phyloP scores from a whole-genome alignment of 176 grass and related monocot genomes.

The Thalia dealbata region DNA sequence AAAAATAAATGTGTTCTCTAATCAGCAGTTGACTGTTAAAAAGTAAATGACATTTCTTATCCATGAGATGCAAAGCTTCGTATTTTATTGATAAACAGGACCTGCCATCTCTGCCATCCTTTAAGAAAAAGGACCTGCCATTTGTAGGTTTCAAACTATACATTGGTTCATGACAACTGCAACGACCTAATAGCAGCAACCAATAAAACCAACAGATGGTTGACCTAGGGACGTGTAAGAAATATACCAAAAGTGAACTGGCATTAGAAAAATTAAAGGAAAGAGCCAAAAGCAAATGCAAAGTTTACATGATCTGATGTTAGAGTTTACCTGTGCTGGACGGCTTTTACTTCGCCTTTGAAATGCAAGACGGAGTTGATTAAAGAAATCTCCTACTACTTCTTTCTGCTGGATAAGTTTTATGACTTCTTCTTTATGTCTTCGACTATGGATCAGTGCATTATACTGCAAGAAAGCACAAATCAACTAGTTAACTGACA shows the following conservation, averaged over 20 bases:
- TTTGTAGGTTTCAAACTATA: not conserved
- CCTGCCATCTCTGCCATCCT: not conserved
- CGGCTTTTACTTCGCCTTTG: conserved; percentile 70
- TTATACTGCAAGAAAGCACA: conserved; percentile 57
- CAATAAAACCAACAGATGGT: not conserved
- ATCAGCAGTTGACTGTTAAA: not conserved
- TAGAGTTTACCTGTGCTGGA: conserved; percentile 66
- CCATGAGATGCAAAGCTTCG: not conserved
- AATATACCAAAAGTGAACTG: not conserved
- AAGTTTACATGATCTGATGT: not conserved
- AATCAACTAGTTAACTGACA: not conserved
- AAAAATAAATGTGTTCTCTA: not conserved
- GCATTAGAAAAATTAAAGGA: too few species aligned
- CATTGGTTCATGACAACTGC: not conserved
- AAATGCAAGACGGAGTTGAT: conserved; percentile 73
- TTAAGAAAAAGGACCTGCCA: not conserved
- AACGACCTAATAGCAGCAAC: not conserved
- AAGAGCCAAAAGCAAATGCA: not conserved
- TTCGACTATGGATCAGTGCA: conserved; percentile 55
- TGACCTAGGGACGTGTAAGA: not conserved
- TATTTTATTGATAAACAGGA: not conserved
- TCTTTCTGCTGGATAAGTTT: conserved; percentile 91
- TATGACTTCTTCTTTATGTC: conserved; percentile 55
- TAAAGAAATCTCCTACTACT: conserved; percentile 87
- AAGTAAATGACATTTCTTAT: not conserved